Conservation (phyloP, 108 stramenopile genomes). For the Schizochytrium sp. region DNA sequence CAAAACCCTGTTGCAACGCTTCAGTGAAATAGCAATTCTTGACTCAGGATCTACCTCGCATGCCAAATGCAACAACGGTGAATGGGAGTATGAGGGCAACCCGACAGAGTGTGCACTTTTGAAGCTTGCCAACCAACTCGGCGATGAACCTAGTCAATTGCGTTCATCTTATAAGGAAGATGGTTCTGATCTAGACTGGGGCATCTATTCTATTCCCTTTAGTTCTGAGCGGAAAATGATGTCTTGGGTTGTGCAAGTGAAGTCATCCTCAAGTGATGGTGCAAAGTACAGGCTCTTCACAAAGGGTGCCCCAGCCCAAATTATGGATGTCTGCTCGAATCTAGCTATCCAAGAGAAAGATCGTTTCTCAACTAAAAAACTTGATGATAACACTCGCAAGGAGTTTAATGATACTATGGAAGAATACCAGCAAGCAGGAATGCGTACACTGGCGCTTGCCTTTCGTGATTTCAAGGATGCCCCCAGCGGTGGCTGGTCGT, state of each 20-base stretch:
- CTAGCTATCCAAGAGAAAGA: slow-evolving; percentile 62
- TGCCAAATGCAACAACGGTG: slow-evolving; percentile 60
- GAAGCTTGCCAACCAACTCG: slow-evolving; percentile 77
- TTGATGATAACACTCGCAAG: slow-evolving; percentile 69
- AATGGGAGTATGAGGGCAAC: slow-evolving; percentile 82
- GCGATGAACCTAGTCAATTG: slow-evolving; percentile 78
- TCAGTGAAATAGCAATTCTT: slow-evolving; percentile 8
- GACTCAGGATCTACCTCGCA: slow-evolving; percentile 37
- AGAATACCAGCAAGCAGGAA: slow-evolving; percentile 81
- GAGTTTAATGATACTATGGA: slow-evolving; percentile 72
- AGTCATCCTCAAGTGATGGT: slow-evolving; percentile 66
- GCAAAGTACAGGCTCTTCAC: slow-evolving; percentile 82
- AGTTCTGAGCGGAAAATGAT: slow-evolving; percentile 91
- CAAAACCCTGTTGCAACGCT: neutral
- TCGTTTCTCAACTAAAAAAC: slow-evolving; percentile 63
- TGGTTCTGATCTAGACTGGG: slow-evolving; percentile 76
- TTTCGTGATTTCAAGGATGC: slow-evolving; percentile 77
- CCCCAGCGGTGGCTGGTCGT: slow-evolving; percentile 9
- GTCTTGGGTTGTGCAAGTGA: slow-evolving; percentile 85
- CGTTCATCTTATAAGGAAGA: slow-evolving; percentile 81
- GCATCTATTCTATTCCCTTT: slow-evolving; percentile 85
- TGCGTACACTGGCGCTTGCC: slow-evolving; percentile 85
- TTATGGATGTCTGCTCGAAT: slow-evolving; percentile 77
- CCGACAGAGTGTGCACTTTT: slow-evolving; percentile 94
- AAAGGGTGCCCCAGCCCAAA: slow-evolving; percentile 87